These are phyloP conservation scores for Tillandsia leiboldiana DNA, from an alignment of 176 grass and related monocot genomes.

Conservation along the genomic window DNA sequence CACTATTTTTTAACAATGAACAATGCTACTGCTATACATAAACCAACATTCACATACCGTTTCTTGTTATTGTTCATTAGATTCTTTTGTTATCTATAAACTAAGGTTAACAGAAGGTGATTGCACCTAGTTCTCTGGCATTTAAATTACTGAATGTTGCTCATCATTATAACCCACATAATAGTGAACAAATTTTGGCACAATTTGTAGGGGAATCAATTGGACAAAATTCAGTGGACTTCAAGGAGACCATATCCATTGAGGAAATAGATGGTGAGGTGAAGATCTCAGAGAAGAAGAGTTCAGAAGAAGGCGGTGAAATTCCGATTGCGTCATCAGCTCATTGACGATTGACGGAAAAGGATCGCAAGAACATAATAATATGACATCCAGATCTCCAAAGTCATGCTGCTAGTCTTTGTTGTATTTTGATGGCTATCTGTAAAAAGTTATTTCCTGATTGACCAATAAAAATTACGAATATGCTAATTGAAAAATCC, in stretches of 20 bases:
- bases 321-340: not conserved
- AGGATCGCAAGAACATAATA: not conserved
- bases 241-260: constrained; percentile 15
- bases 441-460: not conserved
- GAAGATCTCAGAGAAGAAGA: constrained; percentile 14
- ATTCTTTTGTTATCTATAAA: no score
- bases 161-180: not conserved
- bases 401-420: not conserved
- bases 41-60: not conserved
- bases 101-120: not conserved
- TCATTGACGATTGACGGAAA: not conserved
- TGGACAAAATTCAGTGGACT: constrained; percentile 18
- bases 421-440: not conserved
- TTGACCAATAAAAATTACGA: no score
- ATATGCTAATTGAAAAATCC: no score
- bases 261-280: constrained; percentile 10
- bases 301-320: not conserved
- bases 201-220: constrained; percentile 34
- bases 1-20: not conserved
- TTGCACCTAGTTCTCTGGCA: not conserved
- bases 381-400: not conserved
- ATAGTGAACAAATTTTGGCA: not conserved
- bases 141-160: constrained; percentile 22
- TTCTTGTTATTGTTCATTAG: no score
- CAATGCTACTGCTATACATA: not conserved